Percentiles rank a stretch among this genome's conserved stretches.
These are phyloP conservation scores for Termitomyces sp. DNA, from an alignment of 768 basidiomycete genomes.

Conservation along the genomic window DNA sequence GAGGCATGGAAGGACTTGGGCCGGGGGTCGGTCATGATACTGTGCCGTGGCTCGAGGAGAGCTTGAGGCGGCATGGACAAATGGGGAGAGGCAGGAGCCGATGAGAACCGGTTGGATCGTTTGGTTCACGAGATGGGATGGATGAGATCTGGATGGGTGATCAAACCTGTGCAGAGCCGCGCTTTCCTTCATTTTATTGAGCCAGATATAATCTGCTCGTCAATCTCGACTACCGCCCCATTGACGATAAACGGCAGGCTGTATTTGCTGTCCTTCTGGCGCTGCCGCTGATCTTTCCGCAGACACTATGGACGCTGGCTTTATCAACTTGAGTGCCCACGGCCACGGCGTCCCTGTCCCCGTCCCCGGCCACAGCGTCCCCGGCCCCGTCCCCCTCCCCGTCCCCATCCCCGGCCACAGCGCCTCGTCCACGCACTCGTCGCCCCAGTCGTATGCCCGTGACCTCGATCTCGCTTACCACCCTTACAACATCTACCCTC, in stretches of 20 bases:
- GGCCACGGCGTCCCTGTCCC: no score
- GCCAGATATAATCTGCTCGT: constrained; percentile 5
- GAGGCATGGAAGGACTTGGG: no score
- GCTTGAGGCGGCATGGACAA: neutral
- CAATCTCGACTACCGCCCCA: neutral
- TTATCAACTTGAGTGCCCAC: no score
- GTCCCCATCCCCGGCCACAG: no score
- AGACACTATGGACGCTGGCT: no score
- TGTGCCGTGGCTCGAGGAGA: neutral
- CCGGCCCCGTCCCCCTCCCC: no score
- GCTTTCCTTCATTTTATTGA: constrained; percentile 5
- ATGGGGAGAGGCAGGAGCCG: constrained; percentile 2
- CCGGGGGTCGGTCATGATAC: no score
- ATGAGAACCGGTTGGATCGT: constrained; percentile 10
- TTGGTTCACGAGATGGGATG: constrained; percentile 14
- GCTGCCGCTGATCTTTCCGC: neutral
- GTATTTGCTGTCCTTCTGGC: neutral
- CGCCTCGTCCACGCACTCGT: constrained; percentile 26
- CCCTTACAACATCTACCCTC: constrained; percentile 17
- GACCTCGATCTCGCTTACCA: constrained; percentile 16
- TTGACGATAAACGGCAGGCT: neutral
- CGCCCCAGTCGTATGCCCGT: constrained; percentile 15
- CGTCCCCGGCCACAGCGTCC: no score
- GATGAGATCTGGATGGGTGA: constrained; percentile 14
- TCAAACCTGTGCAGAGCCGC: constrained; percentile 16